Conservation (phyloP, 371 early-diverging fungal species). For the Synchytrium microbalum region DNA sequence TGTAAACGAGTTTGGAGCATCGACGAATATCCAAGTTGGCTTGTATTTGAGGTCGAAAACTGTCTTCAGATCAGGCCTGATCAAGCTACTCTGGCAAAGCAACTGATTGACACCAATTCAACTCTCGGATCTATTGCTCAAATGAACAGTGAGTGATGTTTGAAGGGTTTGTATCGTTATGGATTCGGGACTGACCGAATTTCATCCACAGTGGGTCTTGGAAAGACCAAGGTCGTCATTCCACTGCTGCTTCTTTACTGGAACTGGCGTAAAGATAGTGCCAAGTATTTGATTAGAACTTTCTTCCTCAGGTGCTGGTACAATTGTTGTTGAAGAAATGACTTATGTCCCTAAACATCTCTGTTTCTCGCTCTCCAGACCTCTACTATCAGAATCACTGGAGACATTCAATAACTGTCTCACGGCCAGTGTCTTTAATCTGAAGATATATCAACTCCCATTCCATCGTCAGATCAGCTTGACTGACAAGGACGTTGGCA, state of each 20-base stretch:
- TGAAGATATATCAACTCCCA: no score
- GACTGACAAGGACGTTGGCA: neutral
- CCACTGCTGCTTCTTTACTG: slow-evolving; percentile 2
- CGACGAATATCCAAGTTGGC: neutral
- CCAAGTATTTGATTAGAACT: neutral
- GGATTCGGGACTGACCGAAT: no score
- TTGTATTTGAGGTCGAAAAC: neutral
- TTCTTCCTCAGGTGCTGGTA: neutral
- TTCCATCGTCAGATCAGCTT: no score
- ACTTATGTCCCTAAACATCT: neutral
- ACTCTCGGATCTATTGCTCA: neutral
- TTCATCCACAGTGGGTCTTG: no score
- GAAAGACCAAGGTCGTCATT: slow-evolving; percentile 1
- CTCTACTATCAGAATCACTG: neutral
- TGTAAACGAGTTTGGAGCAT: no score
- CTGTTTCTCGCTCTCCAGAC: neutral
- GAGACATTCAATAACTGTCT: no score
- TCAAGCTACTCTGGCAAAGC: neutral
- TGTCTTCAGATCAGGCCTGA: neutral
- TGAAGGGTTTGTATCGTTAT: no score
- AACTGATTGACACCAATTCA: neutral
- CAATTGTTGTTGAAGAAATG: neutral
- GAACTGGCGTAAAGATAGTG: neutral
- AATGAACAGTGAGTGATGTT: no score
- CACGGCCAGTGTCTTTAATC: no score